Base-by-base conservation (phyloP, 1,284 basidiomycete genomes). In the Microbotryum violaceum region DNA sequence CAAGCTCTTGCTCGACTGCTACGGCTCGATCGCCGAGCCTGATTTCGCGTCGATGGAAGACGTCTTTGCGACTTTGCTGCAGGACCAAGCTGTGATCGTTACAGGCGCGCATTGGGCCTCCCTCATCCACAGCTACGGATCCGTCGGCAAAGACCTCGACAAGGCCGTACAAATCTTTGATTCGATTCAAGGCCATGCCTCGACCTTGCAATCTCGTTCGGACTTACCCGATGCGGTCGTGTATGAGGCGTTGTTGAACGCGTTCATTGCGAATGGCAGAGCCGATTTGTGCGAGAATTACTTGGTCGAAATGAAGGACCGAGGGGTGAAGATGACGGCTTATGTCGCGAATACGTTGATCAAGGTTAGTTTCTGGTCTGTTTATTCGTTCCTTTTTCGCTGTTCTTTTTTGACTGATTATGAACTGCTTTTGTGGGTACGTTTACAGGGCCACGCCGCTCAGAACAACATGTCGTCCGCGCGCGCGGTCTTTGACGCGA, bases 341-440 rank as follows among this genome's bases (percentile, higher is more conserved):
- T 99, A 98, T 76, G 89, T 97, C 66, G 88, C 88, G 50, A 98
- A 98, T 76, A 80, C 89, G 64, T 78, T 97, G 70, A 97, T 98
- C 78, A 87, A 87, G 73, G 74, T 75, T 44, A 62, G 63, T 33
- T 21, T n/a, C 14, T 37, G 37, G 37, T 16, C 37, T 18, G 37
- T 6, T 6, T 37, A 12, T 12, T 18, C 3, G 16, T 42, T 42
- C 37, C 5, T 7, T 14, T 33, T n/a, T 12, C 23, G 45, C 44
- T 21, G 27, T 25, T 42, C 37, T 21, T 42, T n/a, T 27, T 6
- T 49, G 21, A 44, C 37, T 42, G 37, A 42, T 42, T 14, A 18
- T 42, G 37, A 12, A 45, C 31, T 21, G 46, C 45, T 44, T 58
- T 46, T 7, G 16, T 31, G 31, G 31, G 7, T 8, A 31, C 68